Evolutionary conservation across 176 grass and related monocot species (phyloP).

Genomic region (Carex pumila): DNA sequence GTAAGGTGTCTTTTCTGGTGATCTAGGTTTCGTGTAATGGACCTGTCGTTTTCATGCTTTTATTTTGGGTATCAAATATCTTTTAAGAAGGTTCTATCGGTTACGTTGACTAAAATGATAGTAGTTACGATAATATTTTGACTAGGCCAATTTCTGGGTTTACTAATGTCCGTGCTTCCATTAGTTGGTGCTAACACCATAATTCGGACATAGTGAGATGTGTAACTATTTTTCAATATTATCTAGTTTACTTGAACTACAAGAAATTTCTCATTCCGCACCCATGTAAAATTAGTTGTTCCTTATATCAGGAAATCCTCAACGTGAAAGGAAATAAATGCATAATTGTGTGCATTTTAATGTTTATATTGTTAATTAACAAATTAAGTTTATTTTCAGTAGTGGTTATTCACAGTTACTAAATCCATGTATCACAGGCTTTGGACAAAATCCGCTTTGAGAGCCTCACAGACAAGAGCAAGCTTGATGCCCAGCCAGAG

Average conservation of each 20-base stretch:
- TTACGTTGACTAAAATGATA: background rate
- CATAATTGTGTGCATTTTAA: background rate
- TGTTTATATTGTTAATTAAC: too few relatives aligned
- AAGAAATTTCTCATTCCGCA: background rate
- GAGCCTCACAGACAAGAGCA: slow-evolving; percentile 94
- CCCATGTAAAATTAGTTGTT: background rate
- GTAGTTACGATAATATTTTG: background rate
- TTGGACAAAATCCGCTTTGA: slow-evolving; percentile 99
- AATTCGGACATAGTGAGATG: background rate
- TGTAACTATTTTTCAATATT: background rate
- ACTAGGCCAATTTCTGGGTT: background rate
- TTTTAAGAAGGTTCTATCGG: background rate
- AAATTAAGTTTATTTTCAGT: background rate
- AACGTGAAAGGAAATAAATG: background rate
- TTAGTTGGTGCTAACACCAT: background rate
- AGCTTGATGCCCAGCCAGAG: slow-evolving; percentile 93
- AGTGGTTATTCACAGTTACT: background rate
- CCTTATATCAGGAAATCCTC: too few relatives aligned
- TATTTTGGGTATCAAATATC: background rate
- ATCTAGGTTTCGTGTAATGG: background rate
- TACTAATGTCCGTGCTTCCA: background rate
- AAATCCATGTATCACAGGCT: slow-evolving; percentile 34
- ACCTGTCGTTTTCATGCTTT: background rate
- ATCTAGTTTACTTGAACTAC: background rate
- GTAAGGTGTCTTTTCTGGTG: background rate